Percentiles rank a stretch among this genome's conserved stretches.
Evolutionary conservation across 179 eudicot genomes (phyloP).

Genomic region (Beta corolliflora): DNA sequence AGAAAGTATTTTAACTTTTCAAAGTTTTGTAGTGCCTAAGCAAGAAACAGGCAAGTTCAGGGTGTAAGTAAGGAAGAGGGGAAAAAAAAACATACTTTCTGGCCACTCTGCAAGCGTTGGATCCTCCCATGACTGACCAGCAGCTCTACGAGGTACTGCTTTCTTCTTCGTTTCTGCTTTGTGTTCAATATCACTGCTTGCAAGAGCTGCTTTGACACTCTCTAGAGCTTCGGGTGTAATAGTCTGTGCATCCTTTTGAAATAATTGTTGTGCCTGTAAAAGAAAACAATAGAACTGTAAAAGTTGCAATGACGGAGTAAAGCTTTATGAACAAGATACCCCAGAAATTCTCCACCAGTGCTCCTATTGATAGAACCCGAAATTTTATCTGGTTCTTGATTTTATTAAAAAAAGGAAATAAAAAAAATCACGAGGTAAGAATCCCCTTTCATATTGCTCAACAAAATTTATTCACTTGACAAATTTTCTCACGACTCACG

Average conservation of each 20-base stretch:
- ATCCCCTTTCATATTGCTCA: neutral
- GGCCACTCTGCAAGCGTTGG: slow-evolving; percentile 99
- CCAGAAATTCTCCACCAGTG: neutral
- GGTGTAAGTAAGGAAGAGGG: neutral
- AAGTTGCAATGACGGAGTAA: neutral
- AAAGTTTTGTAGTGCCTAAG: neutral
- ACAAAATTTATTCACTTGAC: neutral
- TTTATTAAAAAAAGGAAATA: neutral
- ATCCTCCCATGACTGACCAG: slow-evolving; percentile 97
- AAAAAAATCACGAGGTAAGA: too few species aligned
- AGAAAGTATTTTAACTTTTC: neutral
- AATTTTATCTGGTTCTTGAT: neutral
- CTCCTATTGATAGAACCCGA: neutral
- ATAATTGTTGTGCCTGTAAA: slow-evolving; percentile 82
- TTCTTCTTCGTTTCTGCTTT: slow-evolving; percentile 92
- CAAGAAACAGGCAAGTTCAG: neutral
- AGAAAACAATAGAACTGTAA: neutral
- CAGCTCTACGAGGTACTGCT: slow-evolving; percentile 92
- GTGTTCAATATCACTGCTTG: slow-evolving; percentile 89
- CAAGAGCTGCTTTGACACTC: slow-evolving; percentile 97
- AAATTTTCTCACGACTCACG: neutral
- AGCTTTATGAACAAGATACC: neutral
- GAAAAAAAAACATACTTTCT: slow-evolving; percentile 58
- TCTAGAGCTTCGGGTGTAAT: slow-evolving; percentile 94
- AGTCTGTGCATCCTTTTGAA: slow-evolving; percentile 91